Percentiles rank a stretch among this genome's conserved stretches.
Conservation (phyloP, 345 rosid species). For the Clausena lansium region DNA sequence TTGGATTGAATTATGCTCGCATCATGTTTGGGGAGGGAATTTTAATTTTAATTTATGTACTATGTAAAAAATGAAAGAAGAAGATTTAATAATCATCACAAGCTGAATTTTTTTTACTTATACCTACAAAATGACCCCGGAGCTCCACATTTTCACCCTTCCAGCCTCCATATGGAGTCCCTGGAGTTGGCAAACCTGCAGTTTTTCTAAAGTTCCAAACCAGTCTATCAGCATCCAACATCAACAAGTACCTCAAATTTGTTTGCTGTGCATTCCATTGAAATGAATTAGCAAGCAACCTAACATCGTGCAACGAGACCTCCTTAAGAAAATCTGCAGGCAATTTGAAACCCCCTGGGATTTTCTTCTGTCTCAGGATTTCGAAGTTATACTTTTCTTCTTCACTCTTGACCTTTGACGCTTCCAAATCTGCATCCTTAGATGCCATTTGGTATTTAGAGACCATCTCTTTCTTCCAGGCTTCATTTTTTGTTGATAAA, state of each 20-base stretch:
- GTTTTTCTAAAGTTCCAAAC: slow-evolving; percentile 59
- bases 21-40: too few relatives aligned
- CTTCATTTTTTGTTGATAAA: neutral
- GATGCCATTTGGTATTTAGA: neutral
- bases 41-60: too few relatives aligned
- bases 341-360: slow-evolving; percentile 2
- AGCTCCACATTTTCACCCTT: slow-evolving; percentile 36
- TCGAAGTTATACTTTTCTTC: too few relatives aligned
- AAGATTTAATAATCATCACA: neutral
- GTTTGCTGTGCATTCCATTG: slow-evolving; percentile 52
- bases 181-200: slow-evolving; percentile 42
- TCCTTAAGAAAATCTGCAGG: slow-evolving; percentile 38
- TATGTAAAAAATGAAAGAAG: too few relatives aligned
- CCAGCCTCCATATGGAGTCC: slow-evolving; percentile 54
- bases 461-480: neutral
- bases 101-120: too few relatives aligned
- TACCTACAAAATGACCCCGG: slow-evolving; percentile 57
- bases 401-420: too few relatives aligned
- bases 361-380: slow-evolving; percentile 24
- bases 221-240: slow-evolving; percentile 46
- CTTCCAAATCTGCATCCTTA: too few relatives aligned
- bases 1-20: too few relatives aligned
- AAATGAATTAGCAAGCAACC: slow-evolving; percentile 40
- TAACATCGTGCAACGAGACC: slow-evolving; percentile 46
- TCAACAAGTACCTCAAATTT: slow-evolving; percentile 48